Percentiles rank a stretch among this genome's conserved stretches.
Evolutionary conservation across 202 grass and related monocot species (phyloP).

Genomic region (Panicum hallii): DNA sequence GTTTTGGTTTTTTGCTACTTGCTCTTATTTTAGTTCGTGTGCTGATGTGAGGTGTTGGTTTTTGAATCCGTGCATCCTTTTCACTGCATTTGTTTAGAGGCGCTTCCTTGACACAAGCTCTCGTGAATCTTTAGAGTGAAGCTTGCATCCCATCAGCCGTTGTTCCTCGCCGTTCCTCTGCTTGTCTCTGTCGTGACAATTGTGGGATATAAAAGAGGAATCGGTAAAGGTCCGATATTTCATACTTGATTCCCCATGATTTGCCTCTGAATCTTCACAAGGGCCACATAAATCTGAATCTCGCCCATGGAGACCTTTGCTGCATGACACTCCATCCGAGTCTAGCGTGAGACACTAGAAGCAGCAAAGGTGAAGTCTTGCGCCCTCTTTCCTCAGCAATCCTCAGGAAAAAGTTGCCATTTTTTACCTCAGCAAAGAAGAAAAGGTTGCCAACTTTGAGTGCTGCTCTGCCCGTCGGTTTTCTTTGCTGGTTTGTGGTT

Average conservation of each 20-base stretch:
- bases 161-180: not conserved
- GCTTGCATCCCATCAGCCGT: slow-evolving; percentile 6
- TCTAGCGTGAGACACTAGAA: slow-evolving; percentile 32
- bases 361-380: slow-evolving; percentile 31
- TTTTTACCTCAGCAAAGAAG: not conserved
- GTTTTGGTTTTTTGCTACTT: not conserved
- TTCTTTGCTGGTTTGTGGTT: slow-evolving; percentile 2
- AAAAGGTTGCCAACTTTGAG: slow-evolving; percentile 39
- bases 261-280: slow-evolving; percentile 38
- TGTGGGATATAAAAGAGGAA: slow-evolving; percentile 34
- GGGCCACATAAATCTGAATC: slow-evolving; percentile 27
- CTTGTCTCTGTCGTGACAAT: slow-evolving; percentile 31
- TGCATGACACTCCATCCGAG: not conserved
- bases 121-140: slow-evolving; percentile 37
- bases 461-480: not conserved
- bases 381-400: slow-evolving; percentile 9
- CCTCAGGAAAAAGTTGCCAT: not conserved
- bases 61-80: slow-evolving; percentile 49
- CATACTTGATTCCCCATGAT: slow-evolving; percentile 28
- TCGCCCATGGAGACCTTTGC: not conserved
- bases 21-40: slow-evolving; percentile 40
- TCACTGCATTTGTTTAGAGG: slow-evolving; percentile 40
- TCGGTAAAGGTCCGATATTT: slow-evolving; percentile 17
- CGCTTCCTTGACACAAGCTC: slow-evolving; percentile 23
- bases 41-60: slow-evolving; percentile 26